Evolutionary conservation across 2,329 filamentous ascomycete species (phyloP), one percentile per base, ranked within the genome.

Genomic region (Aspergillus amoenus): DNA sequence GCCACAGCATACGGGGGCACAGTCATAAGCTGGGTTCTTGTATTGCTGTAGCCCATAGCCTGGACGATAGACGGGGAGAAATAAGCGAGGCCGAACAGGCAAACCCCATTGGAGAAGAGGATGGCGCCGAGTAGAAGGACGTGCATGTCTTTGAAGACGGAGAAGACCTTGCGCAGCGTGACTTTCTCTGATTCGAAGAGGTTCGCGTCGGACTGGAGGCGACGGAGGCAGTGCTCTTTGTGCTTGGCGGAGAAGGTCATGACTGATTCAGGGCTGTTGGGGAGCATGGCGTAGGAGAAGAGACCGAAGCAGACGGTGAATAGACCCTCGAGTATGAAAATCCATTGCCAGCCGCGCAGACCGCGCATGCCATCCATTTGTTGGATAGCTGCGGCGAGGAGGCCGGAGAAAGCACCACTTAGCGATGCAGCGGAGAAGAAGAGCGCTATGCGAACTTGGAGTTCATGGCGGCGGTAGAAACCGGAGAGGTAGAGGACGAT

Each of bases 261-360:
- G 3, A 85, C 83, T 0, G 80, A 86, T 34, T 79, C 76, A 0
- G 86, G 86, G 55, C 87, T 88, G 70, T 89, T 87, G 52, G 86
- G 79, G n/a, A 89, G 83, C 69, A 88, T 85, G 11, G 56, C 22
- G 39, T 52, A 62, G 30, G 55, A 68, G 79, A 83, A 69, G 84
- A 83, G 9, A 81, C 74, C 7, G 68, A 69, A 12, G 4, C 79
- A 79, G 21, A 61, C 57, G 15, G 59, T 59, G 1, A 73, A 56
- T 1, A 79, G 60, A 1, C 80, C 80, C 60, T 82, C 80, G 1
- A 82, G 68, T 30, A 82, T 27, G 54, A 61, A 61, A n/a, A 61
- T 61, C 59, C 59, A 59, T 21, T 59, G 59, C 59, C 59, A 61
- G 75, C 76, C 76, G 3, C 68, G 67, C 30, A 77, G 63, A 30